Percentiles rank a stretch among this genome's conserved stretches.
These are phyloP conservation scores for Xerocomus spinulosus DNA, from an alignment of 768 basidiomycete species.

Conservation along the genomic window DNA sequence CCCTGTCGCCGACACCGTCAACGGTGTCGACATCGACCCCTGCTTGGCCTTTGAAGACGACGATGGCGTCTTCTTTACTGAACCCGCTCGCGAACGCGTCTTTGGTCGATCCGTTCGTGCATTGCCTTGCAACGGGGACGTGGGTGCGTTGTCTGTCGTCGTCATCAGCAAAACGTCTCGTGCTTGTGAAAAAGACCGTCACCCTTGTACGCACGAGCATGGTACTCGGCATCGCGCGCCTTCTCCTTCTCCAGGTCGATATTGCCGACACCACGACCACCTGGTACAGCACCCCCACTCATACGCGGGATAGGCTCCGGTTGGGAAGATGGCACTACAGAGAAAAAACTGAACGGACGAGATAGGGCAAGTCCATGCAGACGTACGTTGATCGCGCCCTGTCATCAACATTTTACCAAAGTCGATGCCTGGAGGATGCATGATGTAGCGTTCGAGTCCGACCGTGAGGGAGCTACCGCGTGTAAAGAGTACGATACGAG, in stretches of 20 bases:
- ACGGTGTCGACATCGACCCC: not conserved
- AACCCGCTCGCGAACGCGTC: slow-evolving; percentile 6
- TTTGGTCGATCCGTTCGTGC: not conserved
- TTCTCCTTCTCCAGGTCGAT: slow-evolving; percentile 24
- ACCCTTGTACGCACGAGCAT: not conserved
- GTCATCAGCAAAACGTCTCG: not conserved
- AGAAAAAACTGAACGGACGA: not conserved
- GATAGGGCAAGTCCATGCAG: not conserved
- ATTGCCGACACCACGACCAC: slow-evolving; percentile 26
- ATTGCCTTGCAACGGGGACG: not conserved
- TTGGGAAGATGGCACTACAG: slow-evolving; percentile 8
- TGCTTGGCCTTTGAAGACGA: not conserved
- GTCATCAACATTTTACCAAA: slow-evolving; percentile 43
- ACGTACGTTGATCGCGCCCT: slow-evolving; percentile 14
- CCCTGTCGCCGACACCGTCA: slow-evolving; percentile 4
- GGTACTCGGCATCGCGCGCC: slow-evolving; percentile 13
- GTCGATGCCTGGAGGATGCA: slow-evolving; percentile 65
- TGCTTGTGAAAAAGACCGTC: not conserved
- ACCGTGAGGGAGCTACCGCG: slow-evolving; percentile 46
- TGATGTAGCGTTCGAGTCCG: slow-evolving; percentile 61
- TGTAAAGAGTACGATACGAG: not conserved
- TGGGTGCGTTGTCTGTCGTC: slow-evolving; percentile 1
- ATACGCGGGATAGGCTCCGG: not conserved
- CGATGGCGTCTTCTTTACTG: slow-evolving; percentile 8
- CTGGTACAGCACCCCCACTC: slow-evolving; percentile 26